Evolutionary conservation across 768 basidiomycete genomes (phyloP), one percentile per base, ranked within the genome.

Genomic region (Daedaleopsis sinensis): DNA sequence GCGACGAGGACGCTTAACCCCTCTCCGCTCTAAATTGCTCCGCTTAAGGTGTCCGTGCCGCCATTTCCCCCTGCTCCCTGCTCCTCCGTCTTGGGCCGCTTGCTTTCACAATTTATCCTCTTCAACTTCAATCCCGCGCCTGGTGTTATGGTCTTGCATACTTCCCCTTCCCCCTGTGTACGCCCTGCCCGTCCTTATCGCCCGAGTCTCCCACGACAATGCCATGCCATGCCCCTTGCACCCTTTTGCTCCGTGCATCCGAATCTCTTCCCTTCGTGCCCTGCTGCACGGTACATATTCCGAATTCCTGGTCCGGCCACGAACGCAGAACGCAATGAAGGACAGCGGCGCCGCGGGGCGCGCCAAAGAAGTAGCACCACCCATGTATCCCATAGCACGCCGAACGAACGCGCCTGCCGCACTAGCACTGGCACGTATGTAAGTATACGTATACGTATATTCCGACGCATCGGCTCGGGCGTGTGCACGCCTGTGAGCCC

Each of bases 371-470:
- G 57, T 58, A 62, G 51, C 51, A 58, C 18, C n/a, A 62, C 39
- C 61, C 43, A 62, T 62, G 61, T 62, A 62, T 62, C 61, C 56
- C 57, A 36, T 62, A 62, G 56, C 10, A n/a, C 18, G 9, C 4
- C 21, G 44, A 46, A 46, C 44, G 15, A n/a, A n/a, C 9, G 44
- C 21, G 44, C 8, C 44, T 47, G n/a, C 27, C 27, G 7, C n/a
- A n/a, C n/a, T n/a, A n/a, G n/a, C n/a, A n/a, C n/a, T n/a, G n/a
- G n/a, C n/a, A n/a, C n/a, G n/a, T n/a, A n/a, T n/a, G n/a, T n/a
- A n/a, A n/a, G n/a, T n/a, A n/a, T n/a, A n/a, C n/a, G n/a, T n/a
- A n/a, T n/a, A n/a, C n/a, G n/a, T n/a, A n/a, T n/a, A n/a, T n/a
- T 32, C 27, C 27, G 27, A 37, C 38, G 44, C 32, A 19, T 51